Conservation (phyloP, 768 basidiomycete species). For the Leucocoprinus birnbaumii region DNA sequence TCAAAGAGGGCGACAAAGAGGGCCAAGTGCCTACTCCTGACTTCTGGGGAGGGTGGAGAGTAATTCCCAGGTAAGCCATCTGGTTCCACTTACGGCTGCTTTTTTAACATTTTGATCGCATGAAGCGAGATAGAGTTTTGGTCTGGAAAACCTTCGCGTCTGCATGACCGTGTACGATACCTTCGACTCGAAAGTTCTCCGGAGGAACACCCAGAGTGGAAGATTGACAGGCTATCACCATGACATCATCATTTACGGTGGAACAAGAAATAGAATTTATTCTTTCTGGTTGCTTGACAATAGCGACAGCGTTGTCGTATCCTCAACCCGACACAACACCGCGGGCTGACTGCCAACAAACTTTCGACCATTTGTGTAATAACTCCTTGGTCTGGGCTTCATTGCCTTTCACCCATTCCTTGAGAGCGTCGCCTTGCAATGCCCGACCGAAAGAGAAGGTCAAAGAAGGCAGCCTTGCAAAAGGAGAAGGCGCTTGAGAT, state of each 20-base stretch:
- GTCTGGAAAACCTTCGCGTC: conserved; percentile 91
- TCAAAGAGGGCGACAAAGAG: conserved; percentile 34
- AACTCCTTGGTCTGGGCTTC: conserved; percentile 33
- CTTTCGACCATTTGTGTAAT: conserved; percentile 40
- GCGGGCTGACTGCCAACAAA: conserved; percentile 38
- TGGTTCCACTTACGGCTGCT: conserved; percentile 1
- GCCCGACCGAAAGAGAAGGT: conserved; percentile 50
- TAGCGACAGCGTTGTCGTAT: not conserved
- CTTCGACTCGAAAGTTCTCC: conserved; percentile 46
- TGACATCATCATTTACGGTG: conserved; percentile 4
- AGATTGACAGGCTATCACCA: conserved; percentile 76
- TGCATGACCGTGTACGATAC: conserved; percentile 89
- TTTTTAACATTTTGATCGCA: conserved; percentile 15
- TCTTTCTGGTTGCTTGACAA: conserved; percentile 4
- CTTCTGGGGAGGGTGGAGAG: conserved; percentile 96
- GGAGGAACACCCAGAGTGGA: conserved; percentile 62
- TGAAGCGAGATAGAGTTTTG: conserved; percentile 98
- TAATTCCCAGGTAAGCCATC: conserved; percentile 77
- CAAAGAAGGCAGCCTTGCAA: conserved; percentile 38
- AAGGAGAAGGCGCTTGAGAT: conserved; percentile 28
- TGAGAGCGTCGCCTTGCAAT: conserved; percentile 47
- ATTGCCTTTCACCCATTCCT: conserved; percentile 44
- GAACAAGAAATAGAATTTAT: not conserved
- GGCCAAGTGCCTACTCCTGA: conserved; percentile 73
- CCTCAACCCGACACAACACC: conserved; percentile 23